A percentile compares a stretch with the other conserved stretches of the same genome.
phyloP scores from a whole-genome alignment of 106 monocot species.

The Allium cepa region DNA sequence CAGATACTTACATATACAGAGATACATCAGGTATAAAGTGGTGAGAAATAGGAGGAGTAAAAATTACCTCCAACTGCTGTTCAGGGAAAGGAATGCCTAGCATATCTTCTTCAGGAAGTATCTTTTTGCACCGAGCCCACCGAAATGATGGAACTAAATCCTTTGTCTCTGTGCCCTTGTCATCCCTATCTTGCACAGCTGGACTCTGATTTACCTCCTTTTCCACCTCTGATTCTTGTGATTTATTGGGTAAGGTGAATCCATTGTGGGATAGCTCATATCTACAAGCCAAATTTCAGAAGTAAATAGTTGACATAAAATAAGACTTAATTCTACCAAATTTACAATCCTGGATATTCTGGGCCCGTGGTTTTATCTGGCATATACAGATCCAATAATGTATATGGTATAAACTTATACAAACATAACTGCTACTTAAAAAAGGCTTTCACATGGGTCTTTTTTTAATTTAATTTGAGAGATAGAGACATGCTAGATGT shows the following conservation, averaged over 20 bases:
- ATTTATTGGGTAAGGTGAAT: constrained; percentile 28
- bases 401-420: neutral
- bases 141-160: constrained; percentile 49
- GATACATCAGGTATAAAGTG: neutral
- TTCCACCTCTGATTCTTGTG: constrained; percentile 28
- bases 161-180: constrained; percentile 26
- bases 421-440: neutral
- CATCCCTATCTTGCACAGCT: constrained; percentile 35
- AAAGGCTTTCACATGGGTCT: no score
- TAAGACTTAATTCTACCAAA: neutral
- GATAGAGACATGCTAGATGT: no score
- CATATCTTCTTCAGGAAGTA: constrained; percentile 61
- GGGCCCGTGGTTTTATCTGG: neutral
- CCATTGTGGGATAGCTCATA: constrained; percentile 79
- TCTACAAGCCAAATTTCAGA: constrained; percentile 24
- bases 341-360: neutral
- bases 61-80: constrained; percentile 68
- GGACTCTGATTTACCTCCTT: constrained; percentile 38
- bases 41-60: neutral
- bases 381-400: no score
- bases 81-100: constrained; percentile 57
- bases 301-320: neutral
- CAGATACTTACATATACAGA: no score
- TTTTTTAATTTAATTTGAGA: no score
- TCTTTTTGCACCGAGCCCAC: constrained; percentile 76